phyloP scores from a whole-genome alignment of 1,139 yeast genomes.

The Yarrowia galli region DNA sequence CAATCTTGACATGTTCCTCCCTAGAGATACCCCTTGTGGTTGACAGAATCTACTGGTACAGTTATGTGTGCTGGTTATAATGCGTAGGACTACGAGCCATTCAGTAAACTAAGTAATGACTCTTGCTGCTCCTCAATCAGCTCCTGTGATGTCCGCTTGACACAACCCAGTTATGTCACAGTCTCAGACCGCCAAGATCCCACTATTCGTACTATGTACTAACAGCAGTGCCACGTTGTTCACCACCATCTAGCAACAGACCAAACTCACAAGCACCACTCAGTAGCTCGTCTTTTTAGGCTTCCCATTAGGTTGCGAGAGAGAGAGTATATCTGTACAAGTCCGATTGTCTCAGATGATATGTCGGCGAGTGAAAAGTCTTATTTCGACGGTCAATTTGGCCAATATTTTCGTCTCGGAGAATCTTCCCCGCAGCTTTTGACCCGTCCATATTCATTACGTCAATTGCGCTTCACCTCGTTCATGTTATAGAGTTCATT shows the following conservation, averaged over 20 bases:
- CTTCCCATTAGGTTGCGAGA: constrained; percentile 16
- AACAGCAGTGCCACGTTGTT: background rate
- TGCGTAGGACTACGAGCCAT: too few species aligned
- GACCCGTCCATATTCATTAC: background rate
- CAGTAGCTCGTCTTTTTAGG: constrained; percentile 1
- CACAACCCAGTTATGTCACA: too few species aligned
- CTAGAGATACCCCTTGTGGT: background rate
- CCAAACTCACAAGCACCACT: too few species aligned
- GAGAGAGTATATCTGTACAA: background rate
- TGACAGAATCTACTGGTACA: background rate
- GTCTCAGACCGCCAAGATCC: background rate
- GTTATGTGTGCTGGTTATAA: too few species aligned
- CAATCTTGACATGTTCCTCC: background rate
- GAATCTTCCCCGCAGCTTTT: background rate
- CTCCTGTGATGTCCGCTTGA: too few species aligned
- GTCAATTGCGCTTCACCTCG: background rate
- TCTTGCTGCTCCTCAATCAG: too few species aligned
- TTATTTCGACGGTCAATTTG: background rate
- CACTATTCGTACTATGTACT: too few species aligned
- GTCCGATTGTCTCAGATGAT: too few species aligned
- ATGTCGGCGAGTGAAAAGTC: background rate
- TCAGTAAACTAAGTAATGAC: too few species aligned
- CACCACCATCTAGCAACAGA: background rate
- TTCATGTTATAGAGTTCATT: constrained; percentile 5
- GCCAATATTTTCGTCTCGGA: background rate